Percentiles rank a stretch among this genome's conserved stretches.
phyloP scores from a whole-genome alignment of 164 flowering plant genomes.

The Malania oleifera region DNA sequence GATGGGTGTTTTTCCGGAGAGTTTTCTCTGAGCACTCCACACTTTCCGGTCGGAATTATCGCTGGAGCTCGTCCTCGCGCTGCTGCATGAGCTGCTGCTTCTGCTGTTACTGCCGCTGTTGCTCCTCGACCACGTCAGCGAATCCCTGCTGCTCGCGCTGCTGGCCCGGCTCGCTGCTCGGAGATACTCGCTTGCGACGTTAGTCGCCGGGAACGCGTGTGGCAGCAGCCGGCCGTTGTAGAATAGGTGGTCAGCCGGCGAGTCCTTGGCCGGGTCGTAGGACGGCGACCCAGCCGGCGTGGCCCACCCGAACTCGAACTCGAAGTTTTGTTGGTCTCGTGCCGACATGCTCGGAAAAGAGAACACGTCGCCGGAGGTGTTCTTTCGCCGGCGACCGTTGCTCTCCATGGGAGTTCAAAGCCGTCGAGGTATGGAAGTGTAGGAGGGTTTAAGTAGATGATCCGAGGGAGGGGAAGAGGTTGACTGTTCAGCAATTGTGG shows the following conservation, averaged over 20 bases:
- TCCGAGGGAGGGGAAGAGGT: constrained; percentile 11
- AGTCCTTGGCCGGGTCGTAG: constrained; percentile 24
- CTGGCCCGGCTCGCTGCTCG: constrained; percentile 30
- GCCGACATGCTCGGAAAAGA: constrained; percentile 31
- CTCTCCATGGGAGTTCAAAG: constrained; percentile 30
- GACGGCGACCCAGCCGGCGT: constrained; percentile 40
- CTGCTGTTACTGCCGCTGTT: constrained; percentile 61
- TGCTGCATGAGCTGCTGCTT: constrained; percentile 39
- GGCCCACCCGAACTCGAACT: constrained; percentile 46
- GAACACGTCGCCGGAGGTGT: constrained; percentile 31
- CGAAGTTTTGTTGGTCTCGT: constrained; percentile 17
- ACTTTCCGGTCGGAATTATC: constrained; percentile 31
- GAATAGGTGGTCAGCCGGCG: constrained; percentile 68
- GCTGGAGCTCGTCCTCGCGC: constrained; percentile 50
- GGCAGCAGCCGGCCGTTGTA: constrained; percentile 62
- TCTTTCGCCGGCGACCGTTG: constrained; percentile 7
- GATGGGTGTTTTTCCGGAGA: constrained; percentile 6
- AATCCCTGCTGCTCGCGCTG: constrained; percentile 52
- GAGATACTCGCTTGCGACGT: background rate
- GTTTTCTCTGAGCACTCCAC: constrained; percentile 6
- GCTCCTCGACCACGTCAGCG: constrained; percentile 51
- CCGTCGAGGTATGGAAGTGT: too few relatives aligned
- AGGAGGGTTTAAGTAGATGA: constrained; percentile 11
- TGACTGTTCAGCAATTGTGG: constrained; percentile 4
- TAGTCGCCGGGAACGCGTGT: constrained; percentile 36